These are phyloP conservation scores for Byssochlamys sp. DNA, from an alignment of 2,329 filamentous ascomycete genomes.

Conservation along the genomic window DNA sequence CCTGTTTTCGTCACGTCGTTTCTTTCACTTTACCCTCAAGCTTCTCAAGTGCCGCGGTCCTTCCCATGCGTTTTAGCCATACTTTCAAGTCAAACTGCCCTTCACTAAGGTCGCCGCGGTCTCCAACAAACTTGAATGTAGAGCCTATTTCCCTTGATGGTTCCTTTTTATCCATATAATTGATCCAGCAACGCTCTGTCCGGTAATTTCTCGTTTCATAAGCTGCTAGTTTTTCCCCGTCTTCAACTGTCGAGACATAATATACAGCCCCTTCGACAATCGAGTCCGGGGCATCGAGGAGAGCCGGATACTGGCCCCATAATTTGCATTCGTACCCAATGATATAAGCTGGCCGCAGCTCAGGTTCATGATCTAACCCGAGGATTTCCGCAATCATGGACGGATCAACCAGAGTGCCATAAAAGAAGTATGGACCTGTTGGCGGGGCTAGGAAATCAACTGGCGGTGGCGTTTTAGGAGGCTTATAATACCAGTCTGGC, in stretches of 20 bases:
- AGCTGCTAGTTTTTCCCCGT: constrained; percentile 12
- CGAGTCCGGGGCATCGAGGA: constrained; percentile 9
- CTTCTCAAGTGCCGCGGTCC: background rate
- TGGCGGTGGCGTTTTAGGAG: background rate
- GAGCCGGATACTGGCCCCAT: constrained; percentile 22
- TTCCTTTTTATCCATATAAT: constrained; percentile 9
- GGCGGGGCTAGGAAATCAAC: constrained; percentile 3
- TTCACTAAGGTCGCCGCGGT: background rate
- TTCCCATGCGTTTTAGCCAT: background rate
- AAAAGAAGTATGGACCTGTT: constrained; percentile 27
- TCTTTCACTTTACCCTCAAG: background rate
- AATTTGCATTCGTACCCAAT: constrained; percentile 18
- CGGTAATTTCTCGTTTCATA: constrained; percentile 17
- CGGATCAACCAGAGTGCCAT: constrained; percentile 26
- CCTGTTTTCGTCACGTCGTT: no score
- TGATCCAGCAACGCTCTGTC: constrained; percentile 8
- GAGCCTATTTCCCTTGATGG: background rate
- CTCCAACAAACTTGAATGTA: background rate
- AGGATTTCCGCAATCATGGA: constrained; percentile 17
- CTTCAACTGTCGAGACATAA: constrained; percentile 11
- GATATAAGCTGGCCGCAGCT: constrained; percentile 14
- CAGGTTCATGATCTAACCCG: constrained; percentile 9
- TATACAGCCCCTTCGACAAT: constrained; percentile 16
- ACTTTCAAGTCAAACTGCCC: background rate
- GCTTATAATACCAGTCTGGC: background rate